Evolutionary conservation across 2,329 filamentous ascomycete genomes (phyloP).

Genomic region (Aspergillus fructus): DNA sequence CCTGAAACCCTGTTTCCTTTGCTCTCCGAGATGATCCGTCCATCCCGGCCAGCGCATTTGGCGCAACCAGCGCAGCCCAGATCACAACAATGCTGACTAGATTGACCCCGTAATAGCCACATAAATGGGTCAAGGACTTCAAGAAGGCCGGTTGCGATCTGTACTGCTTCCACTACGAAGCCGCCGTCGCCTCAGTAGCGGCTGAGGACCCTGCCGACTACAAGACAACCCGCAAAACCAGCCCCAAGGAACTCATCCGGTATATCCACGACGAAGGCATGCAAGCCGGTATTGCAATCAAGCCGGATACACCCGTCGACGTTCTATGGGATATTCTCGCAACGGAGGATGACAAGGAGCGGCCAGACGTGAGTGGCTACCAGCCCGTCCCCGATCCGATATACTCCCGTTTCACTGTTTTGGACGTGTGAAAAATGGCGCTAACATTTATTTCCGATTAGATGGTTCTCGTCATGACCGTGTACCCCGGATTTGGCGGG

Average conservation of each 20-base stretch:
- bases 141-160: slow-evolving; percentile 90
- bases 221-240: slow-evolving; percentile 68
- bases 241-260: slow-evolving; percentile 77
- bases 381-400: no score
- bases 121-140: slow-evolving; percentile 97
- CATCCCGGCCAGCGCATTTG: not conserved
- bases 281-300: slow-evolving; percentile 91
- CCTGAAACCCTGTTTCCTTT: no score
- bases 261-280: slow-evolving; percentile 89
- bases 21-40: not conserved
- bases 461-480: slow-evolving; percentile 99
- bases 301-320: slow-evolving; percentile 86
- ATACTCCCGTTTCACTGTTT: no score
- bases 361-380: slow-evolving; percentile 73
- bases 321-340: slow-evolving; percentile 91
- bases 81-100: not conserved
- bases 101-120: slow-evolving; percentile 61
- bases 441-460: slow-evolving; percentile 37
- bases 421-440: not conserved
- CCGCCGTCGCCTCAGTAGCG: slow-evolving; percentile 77
- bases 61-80: not conserved
- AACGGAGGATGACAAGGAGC: slow-evolving; percentile 67
- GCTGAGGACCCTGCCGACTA: slow-evolving; percentile 73
- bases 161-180: slow-evolving; percentile 99
- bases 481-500: slow-evolving; percentile 93